Percentiles rank a stretch among this genome's conserved stretches.
phyloP scores from a whole-genome alignment of 768 basidiomycete genomes.

The Lactarius deliciosus region DNA sequence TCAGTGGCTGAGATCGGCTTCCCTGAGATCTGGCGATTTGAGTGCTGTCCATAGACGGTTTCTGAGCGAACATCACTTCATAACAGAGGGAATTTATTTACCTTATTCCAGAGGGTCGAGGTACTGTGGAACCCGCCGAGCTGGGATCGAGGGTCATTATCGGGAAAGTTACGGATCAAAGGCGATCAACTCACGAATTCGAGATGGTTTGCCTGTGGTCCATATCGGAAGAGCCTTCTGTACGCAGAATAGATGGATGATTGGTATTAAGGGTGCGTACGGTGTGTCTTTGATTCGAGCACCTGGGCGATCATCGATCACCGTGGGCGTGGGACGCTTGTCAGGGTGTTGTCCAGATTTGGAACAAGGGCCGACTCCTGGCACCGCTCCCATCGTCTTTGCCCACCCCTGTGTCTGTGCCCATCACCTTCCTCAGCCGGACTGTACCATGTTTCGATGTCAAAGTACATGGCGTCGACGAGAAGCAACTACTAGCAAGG shows the following conservation, averaged over 20 bases:
- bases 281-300: too few relatives aligned
- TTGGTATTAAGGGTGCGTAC: neutral
- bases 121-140: neutral
- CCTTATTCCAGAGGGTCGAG: neutral
- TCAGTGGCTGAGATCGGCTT: neutral
- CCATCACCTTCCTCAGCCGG: too few relatives aligned
- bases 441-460: too few relatives aligned
- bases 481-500: too few relatives aligned
- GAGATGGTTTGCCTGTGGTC: neutral
- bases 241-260: neutral
- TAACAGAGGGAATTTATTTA: too few relatives aligned
- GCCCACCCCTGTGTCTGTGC: too few relatives aligned
- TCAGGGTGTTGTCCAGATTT: too few relatives aligned
- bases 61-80: neutral
- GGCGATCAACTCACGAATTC: neutral
- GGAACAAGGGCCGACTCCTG: neutral
- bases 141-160: neutral
- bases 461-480: slow-evolving; percentile 47
- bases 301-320: too few relatives aligned
- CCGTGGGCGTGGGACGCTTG: too few relatives aligned
- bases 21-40: neutral
- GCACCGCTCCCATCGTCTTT: too few relatives aligned
- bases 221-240: neutral
- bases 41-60: neutral
- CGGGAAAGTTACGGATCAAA: neutral